Conservation (phyloP, 441 rosid species). For the Arabidopsis hybrid region DNA sequence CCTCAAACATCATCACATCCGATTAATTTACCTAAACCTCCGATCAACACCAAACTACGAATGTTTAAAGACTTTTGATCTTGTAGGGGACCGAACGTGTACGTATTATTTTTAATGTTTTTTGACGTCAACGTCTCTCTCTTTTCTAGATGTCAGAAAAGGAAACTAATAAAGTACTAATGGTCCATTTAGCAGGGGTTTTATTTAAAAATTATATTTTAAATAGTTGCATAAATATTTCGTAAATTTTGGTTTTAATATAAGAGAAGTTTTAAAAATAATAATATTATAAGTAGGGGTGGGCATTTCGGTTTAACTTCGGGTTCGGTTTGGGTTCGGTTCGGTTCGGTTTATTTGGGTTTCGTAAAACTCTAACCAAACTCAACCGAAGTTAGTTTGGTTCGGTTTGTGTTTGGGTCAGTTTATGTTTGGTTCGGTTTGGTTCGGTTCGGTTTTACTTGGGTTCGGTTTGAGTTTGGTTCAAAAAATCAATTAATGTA, state of each 20-base stretch:
- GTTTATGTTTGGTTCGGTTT: too few species aligned
- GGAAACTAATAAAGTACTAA: not conserved
- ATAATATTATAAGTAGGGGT: not conserved
- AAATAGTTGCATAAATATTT: not conserved
- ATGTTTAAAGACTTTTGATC: not conserved
- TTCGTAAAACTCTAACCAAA: too few species aligned
- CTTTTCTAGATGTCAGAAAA: constrained; percentile 12
- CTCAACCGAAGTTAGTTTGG: too few species aligned
- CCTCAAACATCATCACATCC: not conserved
- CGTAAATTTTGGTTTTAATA: not conserved
- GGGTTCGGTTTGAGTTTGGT: too few species aligned
- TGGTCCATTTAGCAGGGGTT: not conserved
- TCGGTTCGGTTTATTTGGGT: too few species aligned
- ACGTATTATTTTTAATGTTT: not conserved
- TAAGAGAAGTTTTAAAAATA: not conserved
- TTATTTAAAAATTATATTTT: too few species aligned
- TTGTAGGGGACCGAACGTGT: constrained; percentile 18
- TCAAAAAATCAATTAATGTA: too few species aligned
- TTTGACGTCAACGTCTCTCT: constrained; percentile 1
- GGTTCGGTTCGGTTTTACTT: too few species aligned
- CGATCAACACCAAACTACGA: not conserved
- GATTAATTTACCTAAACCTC: not conserved
- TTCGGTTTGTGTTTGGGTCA: too few species aligned
- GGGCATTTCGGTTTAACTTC: too few species aligned
- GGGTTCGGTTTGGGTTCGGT: too few species aligned